Evolutionary conservation across 805 yeast genomes (phyloP), one percentile per base, ranked within the genome.

Genomic region (Metschnikowia koreensis): DNA sequence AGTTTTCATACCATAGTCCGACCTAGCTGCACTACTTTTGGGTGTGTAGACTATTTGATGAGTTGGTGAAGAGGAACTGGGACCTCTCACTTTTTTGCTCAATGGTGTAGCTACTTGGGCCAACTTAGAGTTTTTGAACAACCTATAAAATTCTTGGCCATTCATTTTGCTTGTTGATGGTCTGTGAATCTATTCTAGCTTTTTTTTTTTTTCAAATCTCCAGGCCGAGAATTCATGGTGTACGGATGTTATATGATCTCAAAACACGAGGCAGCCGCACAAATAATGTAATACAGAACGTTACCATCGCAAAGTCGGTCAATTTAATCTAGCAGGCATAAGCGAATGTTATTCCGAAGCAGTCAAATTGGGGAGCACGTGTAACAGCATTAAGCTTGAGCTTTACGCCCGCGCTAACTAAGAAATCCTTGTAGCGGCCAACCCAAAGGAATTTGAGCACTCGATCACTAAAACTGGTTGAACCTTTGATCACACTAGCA

Each of bases 1-100:
- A n/a, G n/a, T n/a, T n/a, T n/a, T n/a, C n/a, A n/a, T n/a, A n/a
- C 96, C 96, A 77, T 81, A 89, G 67, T 87, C 88, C 55, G 86
- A 84, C 68, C 89, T 75, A 12, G 75, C 65, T 42, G 84, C 79
- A 44, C 86, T 77, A 7, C 87, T 75, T 45, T 83, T 81, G 47
- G 87, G 83, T 0, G 94, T 83, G 66, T 80, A 85, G 38, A 89
- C 77, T 40, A 86, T 75, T 66, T 88, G 96, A 62, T 85, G 91
- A 0, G 88, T 81, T 27, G 96, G 96, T 10, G 64, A 60, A 37
- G 49, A 15, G 7, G 64, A 58, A 13, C 60, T 55, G 26, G 61
- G 59, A 6, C 65, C 68, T 50, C 77, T 64, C 52, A 75, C 63
- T 8, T 46, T 53, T 46, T 62, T 64, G 57, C 60, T 60, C 51